Conservation (phyloP, 208 protist species). For the Balamuthia mandrillaris region DNA sequence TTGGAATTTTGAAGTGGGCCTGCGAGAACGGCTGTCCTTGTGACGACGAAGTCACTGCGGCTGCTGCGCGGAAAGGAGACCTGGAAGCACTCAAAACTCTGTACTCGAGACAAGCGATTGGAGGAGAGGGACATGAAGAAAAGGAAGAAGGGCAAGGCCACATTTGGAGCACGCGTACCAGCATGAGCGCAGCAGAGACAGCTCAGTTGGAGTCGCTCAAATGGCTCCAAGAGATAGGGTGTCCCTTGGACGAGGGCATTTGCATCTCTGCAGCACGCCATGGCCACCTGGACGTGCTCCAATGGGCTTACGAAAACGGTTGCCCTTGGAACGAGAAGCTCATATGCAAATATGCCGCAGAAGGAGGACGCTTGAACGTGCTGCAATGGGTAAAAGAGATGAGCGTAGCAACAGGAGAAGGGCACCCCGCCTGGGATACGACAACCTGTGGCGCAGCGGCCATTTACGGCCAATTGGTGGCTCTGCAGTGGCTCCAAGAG, state of each 20-base stretch:
- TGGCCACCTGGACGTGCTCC: background rate
- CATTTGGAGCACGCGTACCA: background rate
- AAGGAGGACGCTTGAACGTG: background rate
- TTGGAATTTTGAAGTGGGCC: background rate
- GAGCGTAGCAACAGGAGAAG: too few species aligned
- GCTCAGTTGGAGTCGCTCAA: background rate
- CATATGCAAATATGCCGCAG: background rate
- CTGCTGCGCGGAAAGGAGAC: background rate
- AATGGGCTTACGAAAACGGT: background rate
- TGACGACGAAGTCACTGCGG: background rate
- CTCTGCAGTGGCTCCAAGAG: too few species aligned
- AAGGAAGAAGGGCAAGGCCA: background rate
- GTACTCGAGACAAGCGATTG: too few species aligned
- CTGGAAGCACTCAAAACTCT: background rate
- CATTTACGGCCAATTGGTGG: too few species aligned
- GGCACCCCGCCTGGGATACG: too few species aligned
- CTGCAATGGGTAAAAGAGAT: conserved; percentile 3
- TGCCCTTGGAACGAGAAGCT: background rate
- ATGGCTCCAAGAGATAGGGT: background rate
- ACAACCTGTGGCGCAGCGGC: too few species aligned
- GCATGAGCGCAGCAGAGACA: background rate
- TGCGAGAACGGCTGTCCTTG: background rate
- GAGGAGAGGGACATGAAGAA: too few species aligned
- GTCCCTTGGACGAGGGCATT: background rate
- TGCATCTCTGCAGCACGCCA: background rate